Conservation (phyloP, 192 early-diverging fungal genomes). For the Entomortierella lignicola region DNA sequence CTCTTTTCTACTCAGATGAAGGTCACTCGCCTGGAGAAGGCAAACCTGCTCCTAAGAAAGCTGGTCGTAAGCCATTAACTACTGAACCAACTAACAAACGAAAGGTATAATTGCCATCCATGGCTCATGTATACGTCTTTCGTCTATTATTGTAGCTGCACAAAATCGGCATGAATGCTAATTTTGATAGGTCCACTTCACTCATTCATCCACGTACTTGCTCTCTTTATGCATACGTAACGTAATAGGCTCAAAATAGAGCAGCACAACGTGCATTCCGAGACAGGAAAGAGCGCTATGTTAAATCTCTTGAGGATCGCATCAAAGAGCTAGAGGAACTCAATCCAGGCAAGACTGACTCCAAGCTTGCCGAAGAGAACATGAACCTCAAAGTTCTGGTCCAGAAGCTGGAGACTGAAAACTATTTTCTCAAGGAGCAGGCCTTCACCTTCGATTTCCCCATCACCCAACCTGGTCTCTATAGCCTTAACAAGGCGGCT, state of each 20-base stretch:
- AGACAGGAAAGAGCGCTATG: constrained; percentile 87
- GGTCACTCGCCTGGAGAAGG: constrained; percentile 49
- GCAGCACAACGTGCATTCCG: constrained; percentile 90
- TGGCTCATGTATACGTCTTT: background rate
- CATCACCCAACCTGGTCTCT: constrained; percentile 58
- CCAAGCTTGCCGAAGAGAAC: constrained; percentile 60
- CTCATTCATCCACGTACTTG: too few relatives aligned
- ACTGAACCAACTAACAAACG: constrained; percentile 62
- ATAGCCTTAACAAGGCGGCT: constrained; percentile 17
- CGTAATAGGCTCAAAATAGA: constrained; percentile 75
- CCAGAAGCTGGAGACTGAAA: constrained; percentile 63
- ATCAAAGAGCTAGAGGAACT: constrained; percentile 76
- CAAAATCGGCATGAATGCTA: background rate
- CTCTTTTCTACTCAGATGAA: constrained; percentile 26
- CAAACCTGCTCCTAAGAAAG: constrained; percentile 63
- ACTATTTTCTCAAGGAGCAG: constrained; percentile 65
- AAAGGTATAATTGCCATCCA: constrained; percentile 22
- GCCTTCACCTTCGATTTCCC: constrained; percentile 64
- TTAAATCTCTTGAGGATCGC: constrained; percentile 81
- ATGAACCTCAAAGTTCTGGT: constrained; percentile 58
- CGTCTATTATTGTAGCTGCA: background rate
- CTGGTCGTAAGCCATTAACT: constrained; percentile 72
- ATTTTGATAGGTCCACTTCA: background rate
- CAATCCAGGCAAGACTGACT: constrained; percentile 55
- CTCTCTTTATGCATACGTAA: background rate